Base-by-base conservation (phyloP, 208 protist species). In the Crithidia bombi region DNA sequence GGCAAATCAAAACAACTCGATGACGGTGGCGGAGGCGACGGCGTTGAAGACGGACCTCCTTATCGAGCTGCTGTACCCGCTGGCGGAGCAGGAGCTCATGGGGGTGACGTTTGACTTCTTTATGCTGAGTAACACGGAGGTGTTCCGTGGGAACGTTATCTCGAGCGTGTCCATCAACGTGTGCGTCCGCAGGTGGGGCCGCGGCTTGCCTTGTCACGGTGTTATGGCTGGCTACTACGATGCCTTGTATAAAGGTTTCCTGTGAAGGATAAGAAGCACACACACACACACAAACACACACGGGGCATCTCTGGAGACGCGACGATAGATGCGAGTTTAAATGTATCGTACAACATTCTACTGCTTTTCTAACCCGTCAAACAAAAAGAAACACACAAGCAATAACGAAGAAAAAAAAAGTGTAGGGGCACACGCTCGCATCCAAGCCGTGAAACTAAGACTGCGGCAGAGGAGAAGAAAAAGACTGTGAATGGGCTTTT, bases 61-160 rank as follows among this genome's bases (percentile, higher is more conserved):
- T 4, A 3, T 62, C 4, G 36, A 58, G 50, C 47, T 74, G 33
- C 23, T 67, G 4, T 74, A 74, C 39, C 41, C 68, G 38, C 11
- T 67, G 5, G 68, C 50, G 59, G 68, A 74, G 58, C 33, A 44
- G 30, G 68, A 74, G 50, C n/a, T 59, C 23, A 32, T 74, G 19
- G 41, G 57, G 21, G 23, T 67, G 59, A 51, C 49, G 21, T 63
- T 74, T 28, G 68, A 74, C 68, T 74, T 67, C 50, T 74, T 74
- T 12, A 52, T 74, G 49, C 68, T 74, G 44, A 49, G 50, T 43
- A 74, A 74, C 49, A 74, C 59, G 0, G 68, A 12, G 3, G 68
- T 74, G 30, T 74, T 74, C 28, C 68, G 68, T 19, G 68, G 68
- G 2, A 74, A 67, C 51, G 21, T 35, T 5, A 35, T 67, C 26